A percentile compares a stretch with the other conserved stretches of the same genome.
Conservation (phyloP, 2,329 filamentous ascomycete genomes). For the Pseudogymnoascus destructans region DNA sequence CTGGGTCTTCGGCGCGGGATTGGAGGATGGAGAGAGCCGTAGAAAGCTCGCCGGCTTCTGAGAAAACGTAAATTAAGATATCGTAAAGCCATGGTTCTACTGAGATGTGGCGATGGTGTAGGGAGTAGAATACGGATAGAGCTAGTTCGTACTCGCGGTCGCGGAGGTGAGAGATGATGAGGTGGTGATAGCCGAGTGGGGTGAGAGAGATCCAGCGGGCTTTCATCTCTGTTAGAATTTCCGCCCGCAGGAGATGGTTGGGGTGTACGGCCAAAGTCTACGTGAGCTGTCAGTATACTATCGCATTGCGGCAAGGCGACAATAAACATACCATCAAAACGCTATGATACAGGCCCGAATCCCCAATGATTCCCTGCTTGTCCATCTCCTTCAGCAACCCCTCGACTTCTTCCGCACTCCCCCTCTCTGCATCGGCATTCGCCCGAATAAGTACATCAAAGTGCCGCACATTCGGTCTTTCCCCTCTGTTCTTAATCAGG, state of each 20-base stretch:
- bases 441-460: constrained; percentile 66
- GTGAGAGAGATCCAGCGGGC: constrained; percentile 55
- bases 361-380: constrained; percentile 44
- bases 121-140: constrained; percentile 52
- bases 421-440: constrained; percentile 49
- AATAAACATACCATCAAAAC: constrained; percentile 45
- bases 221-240: constrained; percentile 62
- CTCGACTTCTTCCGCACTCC: constrained; percentile 51
- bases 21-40: constrained; percentile 60
- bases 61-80: constrained; percentile 61
- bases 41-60: constrained; percentile 59
- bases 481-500: constrained; percentile 42
- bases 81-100: constrained; percentile 66
- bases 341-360: constrained; percentile 56
- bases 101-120: constrained; percentile 42
- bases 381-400: constrained; percentile 63
- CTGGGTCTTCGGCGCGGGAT: constrained; percentile 35
- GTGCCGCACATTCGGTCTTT: constrained; percentile 42
- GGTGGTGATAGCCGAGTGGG: constrained; percentile 48
- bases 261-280: constrained; percentile 69
- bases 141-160: constrained; percentile 77
- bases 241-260: constrained; percentile 62
- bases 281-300: background rate
- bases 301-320: background rate
- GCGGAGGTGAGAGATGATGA: constrained; percentile 62